These are phyloP conservation scores for Candida sojae DNA, from an alignment of 1,139 yeast species.

Conservation along the genomic window DNA sequence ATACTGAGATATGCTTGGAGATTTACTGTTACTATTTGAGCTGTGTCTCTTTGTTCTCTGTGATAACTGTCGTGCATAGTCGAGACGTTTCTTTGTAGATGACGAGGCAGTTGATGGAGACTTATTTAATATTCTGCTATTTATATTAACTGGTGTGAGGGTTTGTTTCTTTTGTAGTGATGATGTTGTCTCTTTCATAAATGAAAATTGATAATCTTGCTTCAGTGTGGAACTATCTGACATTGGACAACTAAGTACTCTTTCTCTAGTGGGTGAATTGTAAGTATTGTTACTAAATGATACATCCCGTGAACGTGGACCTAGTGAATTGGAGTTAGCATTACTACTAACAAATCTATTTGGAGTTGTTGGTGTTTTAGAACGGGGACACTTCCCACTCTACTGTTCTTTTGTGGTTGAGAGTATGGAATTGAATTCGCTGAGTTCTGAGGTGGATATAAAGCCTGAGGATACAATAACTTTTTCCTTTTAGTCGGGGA, in stretches of 20 bases:
- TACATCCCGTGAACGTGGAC: neutral
- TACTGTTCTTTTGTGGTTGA: neutral
- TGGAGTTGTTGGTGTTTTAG: constrained; percentile 10
- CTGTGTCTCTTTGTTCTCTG: constrained; percentile 19
- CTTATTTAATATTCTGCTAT: constrained; percentile 4
- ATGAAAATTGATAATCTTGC: constrained; percentile 27
- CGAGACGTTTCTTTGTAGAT: constrained; percentile 19
- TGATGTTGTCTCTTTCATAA: constrained; percentile 41
- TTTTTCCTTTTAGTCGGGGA: constrained; percentile 24
- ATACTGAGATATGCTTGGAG: neutral
- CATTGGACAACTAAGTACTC: constrained; percentile 17
- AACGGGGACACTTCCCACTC: neutral
- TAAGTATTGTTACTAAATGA: neutral
- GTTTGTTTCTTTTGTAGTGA: constrained; percentile 29
- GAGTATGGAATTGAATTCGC: neutral
- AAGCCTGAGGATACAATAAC: constrained; percentile 21
- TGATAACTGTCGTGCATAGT: constrained; percentile 18
- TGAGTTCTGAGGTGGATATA: constrained; percentile 17
- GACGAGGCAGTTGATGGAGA: constrained; percentile 8
- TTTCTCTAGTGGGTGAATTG: neutral
- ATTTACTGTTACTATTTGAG: constrained; percentile 7
- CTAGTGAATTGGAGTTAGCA: neutral
- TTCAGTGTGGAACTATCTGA: constrained; percentile 15
- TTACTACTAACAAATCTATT: constrained; percentile 1
- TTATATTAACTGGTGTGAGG: constrained; percentile 6